Evolutionary conservation across 176 grass and related monocot genomes (phyloP), one percentile per base, ranked within the genome.

Genomic region (Luzula sylvatica): DNA sequence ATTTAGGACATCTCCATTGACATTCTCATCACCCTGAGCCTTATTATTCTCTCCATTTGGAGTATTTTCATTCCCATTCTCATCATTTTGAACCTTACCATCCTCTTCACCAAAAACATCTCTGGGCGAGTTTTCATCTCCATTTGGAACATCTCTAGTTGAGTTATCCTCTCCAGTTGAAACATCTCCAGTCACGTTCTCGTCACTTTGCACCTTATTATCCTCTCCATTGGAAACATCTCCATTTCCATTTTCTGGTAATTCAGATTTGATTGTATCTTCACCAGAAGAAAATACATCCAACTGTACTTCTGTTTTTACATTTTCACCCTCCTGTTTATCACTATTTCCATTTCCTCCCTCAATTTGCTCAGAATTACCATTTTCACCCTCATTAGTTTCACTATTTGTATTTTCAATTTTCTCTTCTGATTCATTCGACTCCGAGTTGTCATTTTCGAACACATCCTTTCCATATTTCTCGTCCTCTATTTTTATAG

Each of bases 331-430:
- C 43, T 64, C 40, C 59, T 30, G 42, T 32, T 64, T 64, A 11
- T 20, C 23, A 13, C 7, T 45, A 64, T 64, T 48, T 49, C 24
- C 24, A 49, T 49, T 64, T 20, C 23, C 58, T 39, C 15, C 15
- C 12, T 49, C 43, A 18, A 41, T 64, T 18, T 22, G 59, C 24
- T 64, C 59, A 64, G 46, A 64, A 64, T 64, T 48, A 49, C 43
- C 43, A 14, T 46, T 23, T 64, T 49, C 47, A 32, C 15, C 59
- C 43, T 49, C 43, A 27, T 16, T 49, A 49, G 16, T 49, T 24
- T 49, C 27, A 48, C 28, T 48, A 32, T 46, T 46, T 14, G 9
- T 12, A 15, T 46, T 17, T 1, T 46, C 30, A 35, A 35, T 35
- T 35, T 35, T 35, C 9, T 7, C 30, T 35, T 35, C 30, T 1